These are phyloP conservation scores for Myxozyma kluyveri DNA, from an alignment of 805 yeast genomes.

Conservation along the genomic window DNA sequence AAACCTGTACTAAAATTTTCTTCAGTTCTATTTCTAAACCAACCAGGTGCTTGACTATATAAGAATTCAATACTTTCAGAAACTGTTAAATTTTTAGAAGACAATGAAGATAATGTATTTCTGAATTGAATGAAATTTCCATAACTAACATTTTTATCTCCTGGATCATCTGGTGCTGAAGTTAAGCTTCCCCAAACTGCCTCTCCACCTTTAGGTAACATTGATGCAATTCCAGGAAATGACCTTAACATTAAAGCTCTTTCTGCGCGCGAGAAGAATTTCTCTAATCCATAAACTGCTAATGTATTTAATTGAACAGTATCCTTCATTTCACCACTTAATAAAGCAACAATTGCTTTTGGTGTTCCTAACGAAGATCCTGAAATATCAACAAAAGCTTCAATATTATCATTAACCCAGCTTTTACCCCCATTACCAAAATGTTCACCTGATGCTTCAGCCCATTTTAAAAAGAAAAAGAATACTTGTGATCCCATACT, in stretches of 20 bases:
- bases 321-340: constrained; percentile 98
- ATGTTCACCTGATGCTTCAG: constrained; percentile 73
- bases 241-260: constrained; percentile 79
- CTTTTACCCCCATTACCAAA: constrained; percentile 87
- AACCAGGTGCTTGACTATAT: constrained; percentile 63
- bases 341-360: constrained; percentile 81
- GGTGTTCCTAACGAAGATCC: constrained; percentile 95
- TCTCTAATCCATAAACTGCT: constrained; percentile 92
- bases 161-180: constrained; percentile 57
- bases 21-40: constrained; percentile 65
- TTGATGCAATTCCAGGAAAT: constrained; percentile 92
- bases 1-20: constrained; percentile 79
- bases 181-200: constrained; percentile 77
- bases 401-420: constrained; percentile 87
- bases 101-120: constrained; percentile 45
- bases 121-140: constrained; percentile 74
- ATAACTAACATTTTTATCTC: constrained; percentile 44
- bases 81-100: constrained; percentile 59
- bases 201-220: constrained; percentile 96
- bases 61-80: constrained; percentile 65
- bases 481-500: constrained; percentile 95
- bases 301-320: constrained; percentile 89
- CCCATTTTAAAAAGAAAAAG: constrained; percentile 93
- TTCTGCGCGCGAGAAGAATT: constrained; percentile 85
- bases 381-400: constrained; percentile 77